These are phyloP conservation scores for Bipolaris bicolor DNA, from an alignment of 2,329 filamentous ascomycete species.

Conservation along the genomic window DNA sequence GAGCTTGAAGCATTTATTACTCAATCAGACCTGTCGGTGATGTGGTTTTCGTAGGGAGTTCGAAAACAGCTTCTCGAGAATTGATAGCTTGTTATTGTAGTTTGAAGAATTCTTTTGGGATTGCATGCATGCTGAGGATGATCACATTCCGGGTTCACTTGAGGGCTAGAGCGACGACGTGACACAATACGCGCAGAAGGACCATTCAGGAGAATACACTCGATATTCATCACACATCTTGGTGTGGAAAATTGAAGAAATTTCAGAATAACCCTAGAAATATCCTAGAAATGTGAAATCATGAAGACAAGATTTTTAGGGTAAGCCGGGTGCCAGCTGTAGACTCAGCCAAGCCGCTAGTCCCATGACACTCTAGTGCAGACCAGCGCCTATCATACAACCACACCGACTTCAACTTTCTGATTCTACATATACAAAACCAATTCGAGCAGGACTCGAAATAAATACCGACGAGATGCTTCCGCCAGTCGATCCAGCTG, in stretches of 20 bases:
- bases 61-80: constrained; percentile 50
- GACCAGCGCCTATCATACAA: constrained; percentile 2
- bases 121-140: constrained; percentile 59
- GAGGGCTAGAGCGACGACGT: constrained; percentile 66
- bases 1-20: too few relatives aligned
- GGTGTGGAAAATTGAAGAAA: not conserved
- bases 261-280: not conserved
- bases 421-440: not conserved
- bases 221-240: constrained; percentile 23
- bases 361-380: constrained; percentile 1
- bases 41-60: constrained; percentile 49
- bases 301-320: not conserved
- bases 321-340: not conserved
- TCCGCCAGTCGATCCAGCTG: constrained; percentile 48
- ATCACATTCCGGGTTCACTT: constrained; percentile 53
- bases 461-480: constrained; percentile 40
- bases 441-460: not conserved
- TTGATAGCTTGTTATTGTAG: constrained; percentile 59
- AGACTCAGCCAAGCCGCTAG: constrained; percentile 16
- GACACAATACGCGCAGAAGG: constrained; percentile 66
- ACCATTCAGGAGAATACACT: constrained; percentile 67
- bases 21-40: too few relatives aligned
- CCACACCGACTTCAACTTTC: constrained; percentile 1
- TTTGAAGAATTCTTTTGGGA: constrained; percentile 54
- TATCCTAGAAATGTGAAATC: too few relatives aligned